Conservation (phyloP, 1,139 yeast genomes). For the Petasospora rhodanensis region DNA sequence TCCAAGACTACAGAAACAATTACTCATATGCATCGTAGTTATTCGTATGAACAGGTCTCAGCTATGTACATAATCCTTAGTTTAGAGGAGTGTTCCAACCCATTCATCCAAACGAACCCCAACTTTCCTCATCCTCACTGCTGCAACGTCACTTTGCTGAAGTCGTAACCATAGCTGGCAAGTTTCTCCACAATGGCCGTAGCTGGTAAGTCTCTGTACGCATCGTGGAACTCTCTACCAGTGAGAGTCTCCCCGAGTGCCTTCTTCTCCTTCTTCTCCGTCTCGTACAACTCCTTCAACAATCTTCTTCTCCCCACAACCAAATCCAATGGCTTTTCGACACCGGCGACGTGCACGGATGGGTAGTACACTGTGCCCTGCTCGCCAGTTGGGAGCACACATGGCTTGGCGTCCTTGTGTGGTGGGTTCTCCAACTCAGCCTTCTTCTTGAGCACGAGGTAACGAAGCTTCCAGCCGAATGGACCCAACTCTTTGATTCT, state of each 20-base stretch:
- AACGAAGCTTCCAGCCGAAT: constrained; percentile 85
- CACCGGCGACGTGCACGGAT: constrained; percentile 32
- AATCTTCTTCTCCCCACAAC: constrained; percentile 62
- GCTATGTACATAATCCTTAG: not conserved
- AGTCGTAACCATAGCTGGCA: constrained; percentile 35
- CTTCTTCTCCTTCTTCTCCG: constrained; percentile 42
- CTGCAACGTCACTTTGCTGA: constrained; percentile 27
- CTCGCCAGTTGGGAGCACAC: constrained; percentile 32
- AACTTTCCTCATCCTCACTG: too few species aligned
- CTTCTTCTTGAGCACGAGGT: constrained; percentile 49
- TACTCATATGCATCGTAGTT: constrained; percentile 13
- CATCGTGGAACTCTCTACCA: constrained; percentile 32
- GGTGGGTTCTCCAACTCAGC: constrained; percentile 28
- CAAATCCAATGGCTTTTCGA: constrained; percentile 44
- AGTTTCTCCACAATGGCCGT: constrained; percentile 32
- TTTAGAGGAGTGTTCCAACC: too few species aligned
- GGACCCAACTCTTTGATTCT: constrained; percentile 90
- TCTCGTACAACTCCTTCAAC: constrained; percentile 48
- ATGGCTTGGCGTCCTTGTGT: constrained; percentile 29
- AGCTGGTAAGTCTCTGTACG: constrained; percentile 26
- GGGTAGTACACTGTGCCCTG: constrained; percentile 45
- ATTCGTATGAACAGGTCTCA: constrained; percentile 10
- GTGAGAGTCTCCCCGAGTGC: constrained; percentile 40
- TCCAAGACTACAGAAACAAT: not conserved
- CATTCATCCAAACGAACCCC: too few species aligned